phyloP scores from a whole-genome alignment of 176 grass and related monocot species.

The Oryza brachyantha region DNA sequence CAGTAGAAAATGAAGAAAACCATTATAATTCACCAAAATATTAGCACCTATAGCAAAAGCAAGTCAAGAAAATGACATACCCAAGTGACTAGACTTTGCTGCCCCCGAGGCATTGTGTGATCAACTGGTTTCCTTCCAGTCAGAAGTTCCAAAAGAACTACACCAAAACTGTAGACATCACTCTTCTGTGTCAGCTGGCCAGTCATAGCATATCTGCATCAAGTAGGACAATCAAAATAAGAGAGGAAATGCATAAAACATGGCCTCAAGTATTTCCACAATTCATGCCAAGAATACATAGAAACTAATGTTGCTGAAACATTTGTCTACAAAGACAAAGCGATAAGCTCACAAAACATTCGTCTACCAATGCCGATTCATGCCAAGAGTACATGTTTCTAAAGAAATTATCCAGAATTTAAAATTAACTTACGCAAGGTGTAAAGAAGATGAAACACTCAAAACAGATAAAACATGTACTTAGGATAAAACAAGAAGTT shows the following conservation, averaged over 20 bases:
- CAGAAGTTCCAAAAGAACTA: constrained; percentile 61
- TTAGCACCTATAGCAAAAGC: neutral
- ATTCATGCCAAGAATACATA: neutral
- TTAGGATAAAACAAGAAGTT: neutral
- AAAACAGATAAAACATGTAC: neutral
- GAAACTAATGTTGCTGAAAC: neutral
- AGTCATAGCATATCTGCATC: constrained; percentile 60
- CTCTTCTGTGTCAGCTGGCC: constrained; percentile 58
- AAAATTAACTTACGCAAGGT: neutral
- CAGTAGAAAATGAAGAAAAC: neutral
- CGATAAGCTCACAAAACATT: neutral
- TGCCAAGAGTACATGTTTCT: neutral
- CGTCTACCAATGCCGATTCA: too few species aligned
- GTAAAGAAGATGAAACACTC: constrained; percentile 1
- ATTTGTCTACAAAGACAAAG: neutral
- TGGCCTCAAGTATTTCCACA: neutral
- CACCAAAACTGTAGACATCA: constrained; percentile 60
- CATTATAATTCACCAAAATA: neutral
- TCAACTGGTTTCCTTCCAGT: constrained; percentile 65
- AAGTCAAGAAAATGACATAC: constrained; percentile 39
- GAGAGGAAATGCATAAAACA: constrained; percentile 3
- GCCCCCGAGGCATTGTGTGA: constrained; percentile 63
- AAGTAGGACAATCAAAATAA: constrained; percentile 1
- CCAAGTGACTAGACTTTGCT: constrained; percentile 66
- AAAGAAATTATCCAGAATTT: neutral